Evolutionary conservation across 345 rosid species (phyloP).

Genomic region (Aethionema arabicum): DNA sequence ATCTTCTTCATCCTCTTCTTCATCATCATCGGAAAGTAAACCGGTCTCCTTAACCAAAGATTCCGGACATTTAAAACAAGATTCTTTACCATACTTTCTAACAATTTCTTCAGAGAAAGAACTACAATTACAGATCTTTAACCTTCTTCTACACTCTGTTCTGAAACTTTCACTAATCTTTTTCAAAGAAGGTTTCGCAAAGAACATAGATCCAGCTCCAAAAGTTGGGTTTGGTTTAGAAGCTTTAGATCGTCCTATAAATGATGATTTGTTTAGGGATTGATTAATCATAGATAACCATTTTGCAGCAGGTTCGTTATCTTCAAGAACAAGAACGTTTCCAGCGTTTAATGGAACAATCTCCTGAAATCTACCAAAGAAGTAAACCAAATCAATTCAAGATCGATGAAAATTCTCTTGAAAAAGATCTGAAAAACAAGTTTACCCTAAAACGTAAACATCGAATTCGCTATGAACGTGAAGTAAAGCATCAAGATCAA

Average conservation of each 20-base stretch:
- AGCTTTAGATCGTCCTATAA: constrained; percentile 25
- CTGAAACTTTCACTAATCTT: constrained; percentile 79
- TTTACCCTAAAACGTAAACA: constrained; percentile 82
- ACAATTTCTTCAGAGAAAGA: constrained; percentile 44
- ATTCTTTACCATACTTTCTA: constrained; percentile 60
- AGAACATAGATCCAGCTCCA: constrained; percentile 60
- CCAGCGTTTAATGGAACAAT: constrained; percentile 98
- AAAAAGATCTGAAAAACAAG: constrained; percentile 2
- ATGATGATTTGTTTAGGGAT: constrained; percentile 61
- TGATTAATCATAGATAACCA: constrained; percentile 78
- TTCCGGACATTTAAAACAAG: constrained; percentile 69
- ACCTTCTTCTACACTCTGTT: constrained; percentile 62
- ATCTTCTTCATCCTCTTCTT: constrained; percentile 44
- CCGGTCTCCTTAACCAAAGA: constrained; percentile 48
- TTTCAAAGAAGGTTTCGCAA: constrained; percentile 67
- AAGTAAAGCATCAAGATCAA: constrained; percentile 73
- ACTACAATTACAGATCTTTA: constrained; percentile 82
- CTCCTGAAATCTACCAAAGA: constrained; percentile 77
- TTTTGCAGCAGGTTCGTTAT: constrained; percentile 89
- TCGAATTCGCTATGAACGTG: constrained; percentile 58
- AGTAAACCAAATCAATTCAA: background rate
- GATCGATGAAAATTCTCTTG: background rate
- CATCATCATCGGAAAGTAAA: constrained; percentile 68
- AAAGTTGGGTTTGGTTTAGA: constrained; percentile 37
- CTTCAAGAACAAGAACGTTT: constrained; percentile 87